Evolutionary conservation across 2,329 filamentous ascomycete genomes (phyloP).

Genomic region (Penicillium brasilianum): DNA sequence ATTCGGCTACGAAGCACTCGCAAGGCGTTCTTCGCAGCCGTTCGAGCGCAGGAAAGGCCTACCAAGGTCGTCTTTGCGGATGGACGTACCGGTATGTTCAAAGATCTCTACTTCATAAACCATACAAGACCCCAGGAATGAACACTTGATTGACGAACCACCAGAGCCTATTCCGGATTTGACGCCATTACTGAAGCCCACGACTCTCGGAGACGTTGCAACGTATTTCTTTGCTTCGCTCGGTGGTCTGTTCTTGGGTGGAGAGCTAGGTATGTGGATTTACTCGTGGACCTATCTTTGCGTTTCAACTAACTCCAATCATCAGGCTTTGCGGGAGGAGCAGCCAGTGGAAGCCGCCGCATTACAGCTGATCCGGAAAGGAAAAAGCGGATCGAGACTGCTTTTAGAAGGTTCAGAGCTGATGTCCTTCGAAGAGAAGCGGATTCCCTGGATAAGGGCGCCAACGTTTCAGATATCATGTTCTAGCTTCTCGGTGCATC

Average conservation of each 20-base stretch:
- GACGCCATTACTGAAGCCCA: slow-evolving; percentile 62
- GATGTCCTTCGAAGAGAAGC: slow-evolving; percentile 68
- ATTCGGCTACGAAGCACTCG: slow-evolving; percentile 62
- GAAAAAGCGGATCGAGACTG: slow-evolving; percentile 63
- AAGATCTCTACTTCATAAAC: no score
- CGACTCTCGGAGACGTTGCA: slow-evolving; percentile 62
- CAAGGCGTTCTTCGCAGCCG: slow-evolving; percentile 64
- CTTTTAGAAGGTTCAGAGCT: slow-evolving; percentile 66
- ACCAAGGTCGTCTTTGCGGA: slow-evolving; percentile 66
- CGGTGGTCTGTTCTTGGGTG: slow-evolving; percentile 67
- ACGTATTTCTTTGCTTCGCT: slow-evolving; percentile 67
- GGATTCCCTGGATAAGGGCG: slow-evolving; percentile 56
- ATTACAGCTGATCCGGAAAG: slow-evolving; percentile 61
- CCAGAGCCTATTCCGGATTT: slow-evolving; percentile 67
- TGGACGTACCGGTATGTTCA: slow-evolving; percentile 59
- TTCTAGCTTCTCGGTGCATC: neutral
- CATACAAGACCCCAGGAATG: neutral
- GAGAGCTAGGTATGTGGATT: slow-evolving; percentile 54
- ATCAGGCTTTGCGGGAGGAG: slow-evolving; percentile 62
- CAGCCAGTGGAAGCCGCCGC: slow-evolving; percentile 57
- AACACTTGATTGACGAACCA: neutral
- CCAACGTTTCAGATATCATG: slow-evolving; percentile 35
- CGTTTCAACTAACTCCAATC: neutral
- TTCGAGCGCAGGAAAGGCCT: slow-evolving; percentile 66
- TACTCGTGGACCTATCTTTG: neutral